A percentile compares a stretch with the other conserved stretches of the same genome.
phyloP scores from a whole-genome alignment of 306 rosid genomes.

The Citrullus amarus region DNA sequence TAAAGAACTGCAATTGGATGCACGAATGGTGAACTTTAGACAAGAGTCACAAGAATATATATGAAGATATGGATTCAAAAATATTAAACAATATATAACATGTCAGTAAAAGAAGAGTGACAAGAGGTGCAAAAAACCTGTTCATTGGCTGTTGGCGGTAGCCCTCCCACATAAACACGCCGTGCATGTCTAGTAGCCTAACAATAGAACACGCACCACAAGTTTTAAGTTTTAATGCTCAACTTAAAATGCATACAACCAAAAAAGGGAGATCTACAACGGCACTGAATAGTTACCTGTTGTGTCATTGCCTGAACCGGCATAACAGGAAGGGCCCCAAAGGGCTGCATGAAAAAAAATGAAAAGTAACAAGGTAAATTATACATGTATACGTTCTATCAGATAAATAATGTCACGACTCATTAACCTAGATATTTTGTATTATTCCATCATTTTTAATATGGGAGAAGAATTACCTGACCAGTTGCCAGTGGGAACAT shows the following conservation, averaged over 20 bases:
- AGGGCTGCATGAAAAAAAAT: conserved; percentile 40
- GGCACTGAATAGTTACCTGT: conserved; percentile 39
- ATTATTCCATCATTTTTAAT: not conserved
- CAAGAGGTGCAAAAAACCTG: conserved; percentile 38
- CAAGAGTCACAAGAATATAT: not conserved
- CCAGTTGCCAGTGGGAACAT: conserved; percentile 77
- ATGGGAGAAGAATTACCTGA: conserved; percentile 44
- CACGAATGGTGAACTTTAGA: not conserved
- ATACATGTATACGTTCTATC: not conserved
- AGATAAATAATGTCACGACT: not conserved
- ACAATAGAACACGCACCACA: not conserved
- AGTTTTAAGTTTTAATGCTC: not conserved
- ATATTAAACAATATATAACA: not conserved
- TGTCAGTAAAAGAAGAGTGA: not conserved
- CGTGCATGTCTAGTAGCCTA: conserved; percentile 99
- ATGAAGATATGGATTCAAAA: not conserved
- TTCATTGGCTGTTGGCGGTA: conserved; percentile 95
- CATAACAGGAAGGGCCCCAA: conserved; percentile 86
- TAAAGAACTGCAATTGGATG: not conserved
- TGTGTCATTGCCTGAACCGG: conserved; percentile 99
- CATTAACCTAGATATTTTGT: not conserved
- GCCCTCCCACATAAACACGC: conserved; percentile 95
- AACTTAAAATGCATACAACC: not conserved
- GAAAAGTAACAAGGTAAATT: not conserved
- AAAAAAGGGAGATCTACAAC: not conserved